A percentile compares a stretch with the other conserved stretches of the same genome.
Evolutionary conservation across 2,329 filamentous ascomycete genomes (phyloP).

Genomic region (Aspergillus pseudotamarii): DNA sequence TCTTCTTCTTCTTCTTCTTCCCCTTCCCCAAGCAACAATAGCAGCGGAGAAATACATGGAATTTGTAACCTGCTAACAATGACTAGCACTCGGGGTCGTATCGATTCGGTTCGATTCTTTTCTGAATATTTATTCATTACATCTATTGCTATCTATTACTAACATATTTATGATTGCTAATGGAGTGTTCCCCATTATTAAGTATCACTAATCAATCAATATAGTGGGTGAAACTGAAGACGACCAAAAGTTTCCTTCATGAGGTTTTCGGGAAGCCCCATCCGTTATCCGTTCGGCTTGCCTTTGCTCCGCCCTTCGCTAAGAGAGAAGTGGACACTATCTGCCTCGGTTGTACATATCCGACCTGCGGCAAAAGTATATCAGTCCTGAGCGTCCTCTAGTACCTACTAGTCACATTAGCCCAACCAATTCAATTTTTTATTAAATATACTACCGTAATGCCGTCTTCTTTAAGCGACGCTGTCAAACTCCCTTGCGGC

Average conservation of each 20-base stretch:
- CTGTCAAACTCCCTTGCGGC: constrained; percentile 58
- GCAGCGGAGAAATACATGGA: too few species aligned
- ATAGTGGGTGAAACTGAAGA: not conserved
- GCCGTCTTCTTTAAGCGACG: constrained; percentile 38
- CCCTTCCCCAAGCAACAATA: not conserved
- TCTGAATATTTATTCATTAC: not conserved
- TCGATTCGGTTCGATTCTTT: not conserved
- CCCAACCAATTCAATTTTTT: not conserved
- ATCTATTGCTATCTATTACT: not conserved
- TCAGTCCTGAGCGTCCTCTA: not conserved
- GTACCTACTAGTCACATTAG: not conserved
- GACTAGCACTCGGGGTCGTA: too few species aligned
- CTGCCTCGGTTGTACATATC: not conserved
- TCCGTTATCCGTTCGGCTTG: not conserved
- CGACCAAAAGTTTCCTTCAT: not conserved
- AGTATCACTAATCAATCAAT: not conserved
- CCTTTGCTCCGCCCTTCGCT: not conserved
- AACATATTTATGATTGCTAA: not conserved
- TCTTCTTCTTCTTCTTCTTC: too few species aligned
- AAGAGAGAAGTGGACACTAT: not conserved
- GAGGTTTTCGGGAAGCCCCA: not conserved
- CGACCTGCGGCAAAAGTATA: not conserved
- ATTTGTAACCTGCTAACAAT: too few species aligned
- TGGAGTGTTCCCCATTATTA: not conserved
- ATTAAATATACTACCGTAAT: constrained; percentile 7